These are phyloP conservation scores for Spiraea crenata DNA, from an alignment of 331 rosid species.

Conservation along the genomic window DNA sequence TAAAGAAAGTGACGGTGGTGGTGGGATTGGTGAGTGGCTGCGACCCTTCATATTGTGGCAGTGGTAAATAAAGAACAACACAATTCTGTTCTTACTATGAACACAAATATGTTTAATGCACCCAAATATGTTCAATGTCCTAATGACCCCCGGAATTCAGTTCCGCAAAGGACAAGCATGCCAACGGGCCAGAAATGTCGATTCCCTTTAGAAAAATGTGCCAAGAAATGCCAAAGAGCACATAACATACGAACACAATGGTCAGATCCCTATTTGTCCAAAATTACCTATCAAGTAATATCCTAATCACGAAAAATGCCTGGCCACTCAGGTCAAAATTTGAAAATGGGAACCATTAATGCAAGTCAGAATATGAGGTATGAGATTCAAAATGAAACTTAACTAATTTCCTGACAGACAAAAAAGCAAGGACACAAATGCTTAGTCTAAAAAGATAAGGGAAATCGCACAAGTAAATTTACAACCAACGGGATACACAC, in stretches of 20 bases:
- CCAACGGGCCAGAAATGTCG: neutral
- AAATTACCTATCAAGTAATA: neutral
- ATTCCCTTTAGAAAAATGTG: neutral
- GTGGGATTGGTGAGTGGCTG: neutral
- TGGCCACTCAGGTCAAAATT: neutral
- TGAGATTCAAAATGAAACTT: neutral
- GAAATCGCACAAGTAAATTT: neutral
- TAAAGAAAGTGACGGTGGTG: too few relatives aligned
- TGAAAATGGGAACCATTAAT: neutral
- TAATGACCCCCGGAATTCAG: neutral
- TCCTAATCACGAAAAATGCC: conserved; percentile 2
- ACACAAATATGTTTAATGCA: neutral
- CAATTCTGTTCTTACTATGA: neutral
- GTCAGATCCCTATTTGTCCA: neutral
- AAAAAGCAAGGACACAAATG: neutral
- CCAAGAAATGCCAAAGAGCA: neutral
- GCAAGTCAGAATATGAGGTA: neutral
- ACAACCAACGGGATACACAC: neutral
- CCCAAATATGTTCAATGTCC: too few relatives aligned
- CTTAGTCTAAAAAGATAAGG: neutral
- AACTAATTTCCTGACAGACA: neutral
- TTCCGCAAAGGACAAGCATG: neutral
- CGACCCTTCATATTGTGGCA: neutral
- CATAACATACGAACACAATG: neutral
- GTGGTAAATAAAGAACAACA: neutral